Base-by-base conservation (phyloP, 225 moss, liverwort and hornwort species). In the Lunularia cruciata region DNA sequence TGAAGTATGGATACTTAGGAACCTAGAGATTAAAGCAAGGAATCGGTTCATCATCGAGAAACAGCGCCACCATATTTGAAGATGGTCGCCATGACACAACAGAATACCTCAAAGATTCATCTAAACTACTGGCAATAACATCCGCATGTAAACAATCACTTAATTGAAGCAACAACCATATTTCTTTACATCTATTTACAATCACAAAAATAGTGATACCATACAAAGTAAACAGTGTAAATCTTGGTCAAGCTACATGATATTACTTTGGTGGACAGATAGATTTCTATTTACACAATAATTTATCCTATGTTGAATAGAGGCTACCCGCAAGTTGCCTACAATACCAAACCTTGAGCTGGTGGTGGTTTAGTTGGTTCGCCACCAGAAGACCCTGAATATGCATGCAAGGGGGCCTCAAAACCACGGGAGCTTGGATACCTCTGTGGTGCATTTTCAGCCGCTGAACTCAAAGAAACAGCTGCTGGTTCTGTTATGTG, bases 331-430 rank as follows among this genome's bases (percentile, higher is more conserved):
- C 65, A 47, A 47, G 12, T 67, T 42, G 13, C 56, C 61, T 72
- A 92, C 35, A 87, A 81, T 51, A 85, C 77, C 73, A 73, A 77
- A 33, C 86, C 86, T 73, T 88, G 83, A 63, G 90, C 60, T 65
- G 88, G 86, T 57, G 83, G 81, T 42, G 87, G 87, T 74, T 88
- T 87, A 19, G 81, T 69, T 46, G 83, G 72, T 70, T 89, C 67
- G 47, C 74, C 76, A 26, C 47, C 51, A 1, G 38, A 48, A 6
- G 76, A 67, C 38, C 68, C 79, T 11, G 87, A 68, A 73, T 87
- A 88, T 48, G 83, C 72, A 45, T 90, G 84, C 67, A 84, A 73
- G 33, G 83, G 80, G 63, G 80, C 72, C 31, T 89, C 89, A 73
- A 73, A 57, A 15, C 77, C 90, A 56, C 84, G 83, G 20, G 67